Percentiles rank a stretch among this genome's conserved stretches.
Conservation (phyloP, 805 yeast species). For the Lachancea dasiensis region DNA sequence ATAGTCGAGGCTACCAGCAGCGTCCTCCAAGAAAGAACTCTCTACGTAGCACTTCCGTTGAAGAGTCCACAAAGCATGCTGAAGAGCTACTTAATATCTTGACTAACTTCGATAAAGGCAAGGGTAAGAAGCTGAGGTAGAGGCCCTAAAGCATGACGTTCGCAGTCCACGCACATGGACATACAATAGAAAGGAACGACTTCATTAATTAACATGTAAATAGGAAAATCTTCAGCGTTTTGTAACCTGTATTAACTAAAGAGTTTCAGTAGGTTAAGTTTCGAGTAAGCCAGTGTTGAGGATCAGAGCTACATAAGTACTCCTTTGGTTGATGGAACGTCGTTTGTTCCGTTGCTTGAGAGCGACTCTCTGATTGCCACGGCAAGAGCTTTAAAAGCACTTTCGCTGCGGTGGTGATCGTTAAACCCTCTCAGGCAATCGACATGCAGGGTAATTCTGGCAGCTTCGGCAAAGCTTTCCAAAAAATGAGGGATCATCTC, state of each 20-base stretch:
- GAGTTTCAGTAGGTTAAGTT: not conserved
- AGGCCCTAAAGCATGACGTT: not conserved
- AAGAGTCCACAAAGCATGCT: conserved; percentile 14
- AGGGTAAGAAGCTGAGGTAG: conserved; percentile 9
- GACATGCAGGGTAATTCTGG: conserved; percentile 86
- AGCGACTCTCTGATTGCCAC: conserved; percentile 85
- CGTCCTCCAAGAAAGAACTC: conserved; percentile 13
- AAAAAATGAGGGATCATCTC: conserved; percentile 98
- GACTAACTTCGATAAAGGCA: conserved; percentile 10
- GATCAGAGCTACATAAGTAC: conserved; percentile 52
- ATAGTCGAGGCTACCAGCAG: conserved; percentile 16
- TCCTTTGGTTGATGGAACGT: conserved; percentile 95
- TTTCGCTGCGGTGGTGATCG: conserved; percentile 94
- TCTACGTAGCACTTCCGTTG: conserved; percentile 12
- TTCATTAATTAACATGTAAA: conserved; percentile 7
- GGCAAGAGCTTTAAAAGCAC: conserved; percentile 95
- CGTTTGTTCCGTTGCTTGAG: conserved; percentile 76
- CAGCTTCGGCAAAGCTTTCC: conserved; percentile 90
- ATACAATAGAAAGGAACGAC: not conserved
- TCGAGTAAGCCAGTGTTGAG: too few relatives aligned
- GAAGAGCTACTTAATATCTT: conserved; percentile 18
- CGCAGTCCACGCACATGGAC: not conserved
- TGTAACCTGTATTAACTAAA: too few relatives aligned
- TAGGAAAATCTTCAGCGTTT: not conserved
- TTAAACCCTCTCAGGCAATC: conserved; percentile 91